phyloP scores from a whole-genome alignment of 2,329 filamentous ascomycete genomes.

The Phialophora tarda region DNA sequence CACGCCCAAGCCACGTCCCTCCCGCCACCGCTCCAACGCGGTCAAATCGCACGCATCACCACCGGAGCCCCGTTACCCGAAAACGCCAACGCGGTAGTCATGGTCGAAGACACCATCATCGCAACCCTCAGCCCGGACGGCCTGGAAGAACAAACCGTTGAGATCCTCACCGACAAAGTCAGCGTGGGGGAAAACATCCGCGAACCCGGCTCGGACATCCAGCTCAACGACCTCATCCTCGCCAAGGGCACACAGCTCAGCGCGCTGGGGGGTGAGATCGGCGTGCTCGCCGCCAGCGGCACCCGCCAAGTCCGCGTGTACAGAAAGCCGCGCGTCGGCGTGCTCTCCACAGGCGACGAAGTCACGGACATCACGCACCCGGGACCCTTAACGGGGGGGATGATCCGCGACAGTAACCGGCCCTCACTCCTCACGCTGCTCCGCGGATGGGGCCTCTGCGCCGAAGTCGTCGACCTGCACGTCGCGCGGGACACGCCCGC shows the following conservation, averaged over 20 bases:
- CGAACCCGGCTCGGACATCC: slow-evolving; percentile 87
- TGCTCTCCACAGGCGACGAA: slow-evolving; percentile 94
- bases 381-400: slow-evolving; percentile 70
- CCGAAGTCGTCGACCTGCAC: slow-evolving; percentile 77
- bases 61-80: slow-evolving; percentile 90
- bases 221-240: slow-evolving; percentile 71
- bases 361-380: slow-evolving; percentile 71
- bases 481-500: slow-evolving; percentile 68
- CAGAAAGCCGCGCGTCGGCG: slow-evolving; percentile 76
- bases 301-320: slow-evolving; percentile 73
- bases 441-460: slow-evolving; percentile 69
- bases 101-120: slow-evolving; percentile 92
- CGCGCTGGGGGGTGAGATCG: slow-evolving; percentile 86
- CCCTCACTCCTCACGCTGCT: slow-evolving; percentile 83
- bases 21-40: slow-evolving; percentile 66
- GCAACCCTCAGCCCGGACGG: slow-evolving; percentile 68
- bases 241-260: slow-evolving; percentile 81
- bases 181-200: slow-evolving; percentile 84
- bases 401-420: slow-evolving; percentile 92
- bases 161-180: slow-evolving; percentile 80
- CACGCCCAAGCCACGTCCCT: slow-evolving; percentile 78
- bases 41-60: slow-evolving; percentile 86
- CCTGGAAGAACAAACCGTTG: slow-evolving; percentile 82
- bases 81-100: slow-evolving; percentile 88
- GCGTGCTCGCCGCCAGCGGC: slow-evolving; percentile 84